Conservation (phyloP, 176 grass and related monocot species). For the Oryza glaberrima region DNA sequence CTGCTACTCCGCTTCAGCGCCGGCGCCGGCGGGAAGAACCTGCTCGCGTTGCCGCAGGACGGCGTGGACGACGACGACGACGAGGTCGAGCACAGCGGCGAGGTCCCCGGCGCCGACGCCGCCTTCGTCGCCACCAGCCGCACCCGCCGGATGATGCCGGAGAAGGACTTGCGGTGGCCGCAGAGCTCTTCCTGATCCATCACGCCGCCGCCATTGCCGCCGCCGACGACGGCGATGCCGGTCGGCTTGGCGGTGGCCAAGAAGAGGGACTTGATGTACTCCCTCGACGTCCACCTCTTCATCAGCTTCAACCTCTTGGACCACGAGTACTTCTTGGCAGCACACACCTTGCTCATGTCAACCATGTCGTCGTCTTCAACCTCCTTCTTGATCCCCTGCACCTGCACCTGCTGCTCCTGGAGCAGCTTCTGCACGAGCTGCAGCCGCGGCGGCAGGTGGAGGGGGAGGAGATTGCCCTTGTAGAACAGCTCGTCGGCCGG, state of each 20-base stretch:
- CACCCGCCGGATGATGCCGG: constrained; percentile 77
- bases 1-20: constrained; percentile 75
- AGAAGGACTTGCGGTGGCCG: constrained; percentile 82
- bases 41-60: constrained; percentile 45
- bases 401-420: constrained; percentile 39
- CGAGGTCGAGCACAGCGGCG: constrained; percentile 51
- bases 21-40: constrained; percentile 34
- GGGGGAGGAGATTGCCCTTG: constrained; percentile 86
- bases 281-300: constrained; percentile 74
- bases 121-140: constrained; percentile 48
- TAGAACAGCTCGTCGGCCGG: constrained; percentile 97
- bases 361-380: not conserved
- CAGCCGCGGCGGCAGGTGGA: constrained; percentile 75
- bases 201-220: constrained; percentile 22
- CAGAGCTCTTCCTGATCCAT: constrained; percentile 50
- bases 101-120: constrained; percentile 33
- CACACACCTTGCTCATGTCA: constrained; percentile 11
- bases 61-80: constrained; percentile 55
- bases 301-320: constrained; percentile 71
- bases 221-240: constrained; percentile 31
- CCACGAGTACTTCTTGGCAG: constrained; percentile 66
- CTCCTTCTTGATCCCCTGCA: constrained; percentile 16
- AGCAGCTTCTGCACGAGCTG: constrained; percentile 80
- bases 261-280: constrained; percentile 82
- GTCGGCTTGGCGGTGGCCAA: constrained; percentile 31